Base-by-base conservation (phyloP, 2,329 filamentous ascomycete species). In the Stromatinia cepivora region DNA sequence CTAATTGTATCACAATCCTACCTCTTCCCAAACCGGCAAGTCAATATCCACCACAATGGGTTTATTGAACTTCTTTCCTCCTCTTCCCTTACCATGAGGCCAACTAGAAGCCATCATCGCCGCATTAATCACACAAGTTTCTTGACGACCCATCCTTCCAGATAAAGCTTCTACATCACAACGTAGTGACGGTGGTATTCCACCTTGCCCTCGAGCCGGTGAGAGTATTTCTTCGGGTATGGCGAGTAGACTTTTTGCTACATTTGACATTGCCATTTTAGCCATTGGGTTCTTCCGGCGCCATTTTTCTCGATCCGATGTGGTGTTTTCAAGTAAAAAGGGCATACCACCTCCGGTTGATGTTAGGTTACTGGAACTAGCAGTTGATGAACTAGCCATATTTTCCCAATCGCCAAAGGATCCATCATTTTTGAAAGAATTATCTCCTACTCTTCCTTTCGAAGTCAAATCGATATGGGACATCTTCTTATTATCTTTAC, bases 11-110 rank as follows among this genome's bases (percentile, higher is more conserved):
- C 46, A 63, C 4, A 7, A 63, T 13, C n/a, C 45, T 11, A 52
- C 42, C 45, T 68, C 52, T 46, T 71, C 77, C 82, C 84, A 86
- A 28, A 89, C 81, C 0, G 90, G 89, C 71, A 95, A 81, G 73
- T 93, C 88, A 42, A 96, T 76, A 77, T 97, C 92, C 17, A 97
- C 88, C n/a, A 96, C 89, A 73, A 96, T 90, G 28, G 92, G 90
- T 77, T 93, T 92, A 79, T 94, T 88, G 79, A 91, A 88, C 71
- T 80, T 83, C 78, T 89, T 91, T 22, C 87, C 87, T 1, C 82
- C 84, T 1, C 74, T 85, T 1, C 82, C 64, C 31, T 45, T 58
- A 3, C 52, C 82, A 72, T 90, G 88, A 63, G 89, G 89, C 80
- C 87, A 89, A 71, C 86, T 88, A 31, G 84, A 88, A 56, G 87